A percentile compares a stretch with the other conserved stretches of the same genome.
phyloP scores from a whole-genome alignment of 441 rosid species.

The Sinapis alba region DNA sequence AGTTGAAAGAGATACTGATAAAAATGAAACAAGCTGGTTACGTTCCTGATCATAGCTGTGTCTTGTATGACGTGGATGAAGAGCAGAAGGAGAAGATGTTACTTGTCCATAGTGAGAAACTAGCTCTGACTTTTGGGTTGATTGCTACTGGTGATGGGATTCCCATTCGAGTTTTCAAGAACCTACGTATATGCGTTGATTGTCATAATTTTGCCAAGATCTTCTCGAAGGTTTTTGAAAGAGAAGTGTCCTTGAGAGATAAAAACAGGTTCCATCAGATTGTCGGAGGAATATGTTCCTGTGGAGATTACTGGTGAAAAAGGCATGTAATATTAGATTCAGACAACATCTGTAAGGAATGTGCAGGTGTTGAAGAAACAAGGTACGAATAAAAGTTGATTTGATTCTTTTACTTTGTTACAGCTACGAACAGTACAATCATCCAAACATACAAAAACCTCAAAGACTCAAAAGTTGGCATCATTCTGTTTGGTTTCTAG shows the following conservation, averaged over 20 bases:
- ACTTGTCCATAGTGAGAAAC: constrained; percentile 81
- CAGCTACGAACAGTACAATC: constrained; percentile 34
- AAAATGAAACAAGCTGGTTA: constrained; percentile 80
- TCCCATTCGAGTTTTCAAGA: constrained; percentile 73
- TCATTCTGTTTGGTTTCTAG: constrained; percentile 43
- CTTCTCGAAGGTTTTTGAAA: constrained; percentile 56
- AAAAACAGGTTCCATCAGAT: constrained; percentile 76
- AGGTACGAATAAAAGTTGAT: constrained; percentile 25
- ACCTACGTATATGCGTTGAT: constrained; percentile 83
- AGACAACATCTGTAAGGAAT: constrained; percentile 22
- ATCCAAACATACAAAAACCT: constrained; percentile 38
- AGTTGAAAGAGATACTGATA: constrained; percentile 53
- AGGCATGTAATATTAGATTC: constrained; percentile 25
- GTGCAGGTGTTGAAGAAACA: constrained; percentile 10
- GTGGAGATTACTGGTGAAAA: constrained; percentile 85
- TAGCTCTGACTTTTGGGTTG: constrained; percentile 75
- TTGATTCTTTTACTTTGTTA: constrained; percentile 29
- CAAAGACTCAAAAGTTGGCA: constrained; percentile 38
- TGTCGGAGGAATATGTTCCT: constrained; percentile 64
- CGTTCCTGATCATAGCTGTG: constrained; percentile 76
- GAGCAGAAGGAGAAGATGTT: constrained; percentile 92
- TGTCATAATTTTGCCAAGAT: constrained; percentile 86
- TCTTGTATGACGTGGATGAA: constrained; percentile 78
- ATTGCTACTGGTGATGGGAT: constrained; percentile 50
- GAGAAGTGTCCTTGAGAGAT: constrained; percentile 69